These are phyloP conservation scores for Solanum medicagineum DNA, from an alignment of 257 asterid species.

Conservation along the genomic window DNA sequence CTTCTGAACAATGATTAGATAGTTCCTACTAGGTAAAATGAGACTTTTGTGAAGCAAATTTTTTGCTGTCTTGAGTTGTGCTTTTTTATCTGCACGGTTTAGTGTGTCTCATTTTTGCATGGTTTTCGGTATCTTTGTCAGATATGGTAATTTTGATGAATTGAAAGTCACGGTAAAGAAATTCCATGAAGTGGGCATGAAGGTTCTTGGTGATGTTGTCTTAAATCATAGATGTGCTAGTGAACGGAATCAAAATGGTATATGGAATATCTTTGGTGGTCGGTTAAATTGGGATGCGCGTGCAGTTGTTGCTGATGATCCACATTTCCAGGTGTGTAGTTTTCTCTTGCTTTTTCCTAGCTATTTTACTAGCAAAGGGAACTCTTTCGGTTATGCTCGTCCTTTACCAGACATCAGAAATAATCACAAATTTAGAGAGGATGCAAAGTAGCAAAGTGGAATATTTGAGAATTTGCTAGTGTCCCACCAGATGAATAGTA, in stretches of 20 bases:
- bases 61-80: background rate
- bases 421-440: background rate
- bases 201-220: slow-evolving; percentile 88
- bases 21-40: background rate
- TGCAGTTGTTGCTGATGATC: slow-evolving; percentile 96
- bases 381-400: background rate
- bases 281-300: slow-evolving; percentile 94
- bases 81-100: background rate
- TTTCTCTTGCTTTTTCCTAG: background rate
- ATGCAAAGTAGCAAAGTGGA: background rate
- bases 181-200: slow-evolving; percentile 65
- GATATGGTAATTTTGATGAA: slow-evolving; percentile 79
- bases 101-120: background rate
- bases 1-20: background rate
- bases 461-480: background rate
- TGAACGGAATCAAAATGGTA: slow-evolving; percentile 57
- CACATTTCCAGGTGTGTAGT: slow-evolving; percentile 81
- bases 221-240: slow-evolving; percentile 93
- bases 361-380: background rate
- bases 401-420: background rate
- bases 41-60: background rate
- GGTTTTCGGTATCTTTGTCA: slow-evolving; percentile 11
- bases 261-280: slow-evolving; percentile 97
- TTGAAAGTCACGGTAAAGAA: slow-evolving; percentile 56
- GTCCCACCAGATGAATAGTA: background rate